Base-by-base conservation (phyloP, 106 monocot species). In the Triglochin maritima region DNA sequence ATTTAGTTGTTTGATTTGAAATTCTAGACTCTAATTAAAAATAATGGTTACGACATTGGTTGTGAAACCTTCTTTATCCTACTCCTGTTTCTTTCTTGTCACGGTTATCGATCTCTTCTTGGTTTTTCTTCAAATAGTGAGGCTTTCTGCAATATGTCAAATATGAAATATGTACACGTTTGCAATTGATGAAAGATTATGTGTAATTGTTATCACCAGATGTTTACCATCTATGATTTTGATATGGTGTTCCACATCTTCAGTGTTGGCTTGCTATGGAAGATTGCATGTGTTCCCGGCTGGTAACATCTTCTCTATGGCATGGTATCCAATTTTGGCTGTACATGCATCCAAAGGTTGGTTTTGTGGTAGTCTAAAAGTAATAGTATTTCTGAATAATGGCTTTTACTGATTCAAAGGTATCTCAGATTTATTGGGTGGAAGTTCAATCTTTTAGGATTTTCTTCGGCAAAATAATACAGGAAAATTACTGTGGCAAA, bases 321-420 rank as follows among this genome's bases (percentile, higher is more conserved):
- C 41, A 51, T 44, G 74, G 74, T 50, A 81, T 96, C 50, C 83
- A 65, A 49, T 96, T 96, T 78, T 96, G 96, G 96, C 48, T 96
- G 11, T 96, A 96, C 64, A 96, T 96, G 91, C 96, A 96, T 78
- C 96, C 96, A 62, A 96, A 96, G 96, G 96, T 96, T 9, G 51
- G 57, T 17, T 54, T 56, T 16, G 56, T 29, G 48, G 49, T n/a
- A 13, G 54, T 1, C 6, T 5, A 50, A 17, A 55, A 3, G 44
- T 51, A 44, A 46, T 50, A 54, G 7, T 49, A 62, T 12, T 51
- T 43, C 10, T 45, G 44, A 45, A 4, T 48, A 29, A 29, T 29
- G 29, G 11, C 4, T 64, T 47, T 64, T 5, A 45, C 10, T 64
- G 44, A 15, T 15, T 16, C 2, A 64, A 14, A 48, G 49, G 16